These are phyloP conservation scores for Stagonosporopsis rhizophila DNA, from an alignment of 2,329 filamentous ascomycete genomes.

Conservation along the genomic window DNA sequence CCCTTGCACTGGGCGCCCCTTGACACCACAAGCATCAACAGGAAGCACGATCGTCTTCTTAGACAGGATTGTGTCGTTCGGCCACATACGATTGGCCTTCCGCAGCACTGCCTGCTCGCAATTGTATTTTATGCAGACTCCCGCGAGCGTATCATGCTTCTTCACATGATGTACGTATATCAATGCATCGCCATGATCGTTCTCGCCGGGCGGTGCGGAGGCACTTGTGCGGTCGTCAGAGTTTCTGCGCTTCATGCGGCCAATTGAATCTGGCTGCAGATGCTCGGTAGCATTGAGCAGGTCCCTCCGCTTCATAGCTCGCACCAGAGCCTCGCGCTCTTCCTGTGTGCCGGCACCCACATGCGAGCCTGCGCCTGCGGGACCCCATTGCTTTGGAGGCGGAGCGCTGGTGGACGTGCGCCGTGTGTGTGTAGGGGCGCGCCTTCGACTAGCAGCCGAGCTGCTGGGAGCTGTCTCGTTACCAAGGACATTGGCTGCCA, in stretches of 20 bases:
- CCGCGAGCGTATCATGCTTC: constrained; percentile 84
- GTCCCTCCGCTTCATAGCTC: constrained; percentile 59
- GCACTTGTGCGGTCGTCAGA: constrained; percentile 66
- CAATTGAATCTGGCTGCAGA: constrained; percentile 53
- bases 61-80: constrained; percentile 86
- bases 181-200: constrained; percentile 75
- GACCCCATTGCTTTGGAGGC: constrained; percentile 57
- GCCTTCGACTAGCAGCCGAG: constrained; percentile 31
- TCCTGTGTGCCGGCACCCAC: constrained; percentile 56
- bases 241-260: constrained; percentile 68
- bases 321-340: constrained; percentile 55
- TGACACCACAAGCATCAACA: constrained; percentile 86
- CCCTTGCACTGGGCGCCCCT: constrained; percentile 66
- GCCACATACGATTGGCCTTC: constrained; percentile 93
- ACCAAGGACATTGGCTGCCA: constrained; percentile 58
- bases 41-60: constrained; percentile 83
- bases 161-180: constrained; percentile 91
- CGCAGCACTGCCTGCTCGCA: constrained; percentile 83
- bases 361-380: constrained; percentile 45
- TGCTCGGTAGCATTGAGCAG: constrained; percentile 54
- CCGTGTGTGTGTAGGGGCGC: constrained; percentile 41
- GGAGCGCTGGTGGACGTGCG: constrained; percentile 48
- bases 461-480: constrained; percentile 42
- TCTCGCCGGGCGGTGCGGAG: constrained; percentile 61
- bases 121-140: constrained; percentile 87